Base-by-base conservation (phyloP, 2,329 filamentous ascomycete genomes). In the Blastomyces parvus region DNA sequence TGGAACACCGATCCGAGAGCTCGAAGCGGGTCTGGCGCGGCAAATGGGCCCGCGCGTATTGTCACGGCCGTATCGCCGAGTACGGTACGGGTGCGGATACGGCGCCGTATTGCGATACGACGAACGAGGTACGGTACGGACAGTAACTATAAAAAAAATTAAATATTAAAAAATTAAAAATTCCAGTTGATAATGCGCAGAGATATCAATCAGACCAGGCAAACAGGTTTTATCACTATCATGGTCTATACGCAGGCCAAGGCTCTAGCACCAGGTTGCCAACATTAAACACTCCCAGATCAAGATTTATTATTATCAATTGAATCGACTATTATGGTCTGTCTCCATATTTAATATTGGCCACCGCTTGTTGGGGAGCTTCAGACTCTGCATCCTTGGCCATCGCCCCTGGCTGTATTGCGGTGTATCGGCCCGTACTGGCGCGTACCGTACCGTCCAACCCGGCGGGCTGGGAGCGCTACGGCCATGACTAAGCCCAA, bases 401-500 rank as follows among this genome's bases (percentile, higher is more conserved):
- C 17, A 1, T 27, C 2, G 13, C 50, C 13, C 27, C 11, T 53
- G 22, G 50, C 11, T 19, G 48, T 52, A 33, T 53, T 27, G 11
- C 17, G 1, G 11, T 44, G 36, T 38, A 9, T 9, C 1, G 40
- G 8, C 14, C 8, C 4, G 14, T 25, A 25, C 8, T 25, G 9
- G 3, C 0, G 1, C 13, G 57, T 59, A 64, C 59, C 55, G 65
- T 61, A 65, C 19, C 5, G 42, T 19, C 57, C 53, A 4, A 25
- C 53, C 52, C 59, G 55, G 61, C 36, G 13, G 27, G n/a, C 14
- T 30, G 60, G 60, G 11, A 44, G 65, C 66, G 65, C 67, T 52
- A 13, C 48, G 6, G 48, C 48, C 48, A 25, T 52, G 48, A 52
- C 48, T 52, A 69, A 71, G 69, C 72, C 72, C 74, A 75, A 74